Evolutionary conservation across 805 yeast genomes (phyloP).

Genomic region (Yarrowia keelungensis): DNA sequence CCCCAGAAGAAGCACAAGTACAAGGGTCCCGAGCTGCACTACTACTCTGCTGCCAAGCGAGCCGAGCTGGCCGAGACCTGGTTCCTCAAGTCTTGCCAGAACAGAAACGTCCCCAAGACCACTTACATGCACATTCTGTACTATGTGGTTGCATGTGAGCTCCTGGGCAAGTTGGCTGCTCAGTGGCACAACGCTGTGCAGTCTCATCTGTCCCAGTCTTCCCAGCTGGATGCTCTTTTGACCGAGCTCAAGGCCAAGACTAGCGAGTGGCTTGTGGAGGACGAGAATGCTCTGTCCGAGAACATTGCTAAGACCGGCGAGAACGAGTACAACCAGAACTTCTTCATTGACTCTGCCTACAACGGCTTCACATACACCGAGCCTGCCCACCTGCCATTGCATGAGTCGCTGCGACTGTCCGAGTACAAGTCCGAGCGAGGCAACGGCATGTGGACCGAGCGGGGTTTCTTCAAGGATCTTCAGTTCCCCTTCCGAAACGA

Average conservation of each 20-base stretch:
- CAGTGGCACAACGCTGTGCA: constrained; percentile 22
- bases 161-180: constrained; percentile 6
- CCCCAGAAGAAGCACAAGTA: constrained; percentile 5
- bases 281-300: constrained; percentile 16
- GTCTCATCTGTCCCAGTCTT: not conserved
- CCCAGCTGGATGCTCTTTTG: constrained; percentile 6
- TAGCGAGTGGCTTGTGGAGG: constrained; percentile 11
- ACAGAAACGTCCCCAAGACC: constrained; percentile 13
- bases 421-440: constrained; percentile 24
- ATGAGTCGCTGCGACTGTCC: constrained; percentile 11
- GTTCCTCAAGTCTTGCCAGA: constrained; percentile 19
- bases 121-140: constrained; percentile 16
- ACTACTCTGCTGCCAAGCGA: constrained; percentile 21
- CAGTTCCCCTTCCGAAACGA: constrained; percentile 28
- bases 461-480: constrained; percentile 14
- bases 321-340: constrained; percentile 35
- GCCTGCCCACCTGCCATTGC: constrained; percentile 11
- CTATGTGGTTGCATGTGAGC: constrained; percentile 21
- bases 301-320: constrained; percentile 25
- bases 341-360: constrained; percentile 26
- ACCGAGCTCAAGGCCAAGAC: constrained; percentile 5
- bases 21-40: constrained; percentile 11
- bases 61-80: constrained; percentile 26
- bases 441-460: constrained; percentile 27
- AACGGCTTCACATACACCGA: constrained; percentile 18